A percentile compares a stretch with the other conserved stretches of the same genome.
Evolutionary conservation across 495 filamentous ascomycete genomes (phyloP).

Genomic region (Bryoglossum gracile): DNA sequence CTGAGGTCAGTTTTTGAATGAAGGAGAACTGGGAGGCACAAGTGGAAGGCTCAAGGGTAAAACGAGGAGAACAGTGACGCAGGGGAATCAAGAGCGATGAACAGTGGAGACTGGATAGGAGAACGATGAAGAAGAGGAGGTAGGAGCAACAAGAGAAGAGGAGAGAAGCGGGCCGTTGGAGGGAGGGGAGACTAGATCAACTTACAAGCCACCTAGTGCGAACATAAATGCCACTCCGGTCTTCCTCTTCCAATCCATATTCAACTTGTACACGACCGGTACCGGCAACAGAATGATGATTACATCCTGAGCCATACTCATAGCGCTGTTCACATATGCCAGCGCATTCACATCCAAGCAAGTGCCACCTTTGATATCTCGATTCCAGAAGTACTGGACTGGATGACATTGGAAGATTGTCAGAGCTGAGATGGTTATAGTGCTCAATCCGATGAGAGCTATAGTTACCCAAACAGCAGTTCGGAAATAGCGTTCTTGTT

Average conservation of each 20-base stretch:
- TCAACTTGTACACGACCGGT: slow-evolving; percentile 29
- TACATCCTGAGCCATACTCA: slow-evolving; percentile 35
- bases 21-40: too few relatives aligned
- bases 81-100: too few relatives aligned
- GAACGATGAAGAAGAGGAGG: too few relatives aligned
- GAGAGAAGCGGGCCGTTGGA: too few relatives aligned
- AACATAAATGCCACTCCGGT: slow-evolving; percentile 38
- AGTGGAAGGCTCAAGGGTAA: too few relatives aligned
- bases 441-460: slow-evolving; percentile 24
- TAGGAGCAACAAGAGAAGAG: too few relatives aligned
- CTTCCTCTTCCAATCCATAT: slow-evolving; percentile 30
- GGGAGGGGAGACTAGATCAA: too few relatives aligned
- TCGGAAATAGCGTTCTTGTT: slow-evolving; percentile 30
- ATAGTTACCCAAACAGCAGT: slow-evolving; percentile 16
- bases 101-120: too few relatives aligned
- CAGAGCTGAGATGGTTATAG: background rate
- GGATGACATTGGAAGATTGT: slow-evolving; percentile 37
- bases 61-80: too few relatives aligned
- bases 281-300: slow-evolving; percentile 35
- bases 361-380: slow-evolving; percentile 29
- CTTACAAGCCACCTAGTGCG: slow-evolving; percentile 36
- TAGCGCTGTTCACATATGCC: slow-evolving; percentile 30
- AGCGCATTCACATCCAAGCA: slow-evolving; percentile 35
- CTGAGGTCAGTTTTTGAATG: too few relatives aligned
- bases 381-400: slow-evolving; percentile 32